phyloP scores from a whole-genome alignment of 2,329 filamentous ascomycete species.

The Colletotrichum sp. region DNA sequence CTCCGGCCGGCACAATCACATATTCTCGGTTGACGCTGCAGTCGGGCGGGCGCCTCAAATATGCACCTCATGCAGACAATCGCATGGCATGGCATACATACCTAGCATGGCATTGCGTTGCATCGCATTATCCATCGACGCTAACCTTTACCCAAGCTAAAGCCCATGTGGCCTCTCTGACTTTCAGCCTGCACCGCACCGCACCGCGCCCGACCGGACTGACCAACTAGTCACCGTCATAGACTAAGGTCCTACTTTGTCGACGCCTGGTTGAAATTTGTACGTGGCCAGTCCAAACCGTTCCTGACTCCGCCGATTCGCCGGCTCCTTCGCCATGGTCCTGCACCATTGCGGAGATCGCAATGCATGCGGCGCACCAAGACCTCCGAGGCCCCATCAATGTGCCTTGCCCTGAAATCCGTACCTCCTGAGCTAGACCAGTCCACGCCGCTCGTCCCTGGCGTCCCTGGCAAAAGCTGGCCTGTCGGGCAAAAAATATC shows the following conservation, averaged over 20 bases:
- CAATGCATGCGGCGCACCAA: constrained; percentile 17
- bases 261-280: background rate
- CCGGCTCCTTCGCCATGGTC: constrained; percentile 13
- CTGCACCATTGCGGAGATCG: constrained; percentile 17
- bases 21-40: background rate
- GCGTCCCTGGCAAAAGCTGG: background rate
- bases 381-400: constrained; percentile 6
- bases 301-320: constrained; percentile 3
- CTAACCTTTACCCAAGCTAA: background rate
- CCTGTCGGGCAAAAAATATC: constrained; percentile 7
- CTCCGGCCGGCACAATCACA: background rate
- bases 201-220: constrained; percentile 9
- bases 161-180: constrained; percentile 15
- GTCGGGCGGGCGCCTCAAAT: constrained; percentile 3
- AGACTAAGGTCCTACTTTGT: background rate
- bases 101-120: background rate
- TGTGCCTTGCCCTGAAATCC: constrained; percentile 1
- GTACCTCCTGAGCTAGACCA: constrained; percentile 17
- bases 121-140: constrained; percentile 10
- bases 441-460: constrained; percentile 3
- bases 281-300: background rate
- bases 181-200: background rate
- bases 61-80: constrained; percentile 14
- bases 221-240: constrained; percentile 12
- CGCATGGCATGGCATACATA: background rate